Percentiles rank a stretch among this genome's conserved stretches.
These are phyloP conservation scores for Raddia guianensis DNA, from an alignment of 176 grass and related monocot genomes.

Conservation along the genomic window DNA sequence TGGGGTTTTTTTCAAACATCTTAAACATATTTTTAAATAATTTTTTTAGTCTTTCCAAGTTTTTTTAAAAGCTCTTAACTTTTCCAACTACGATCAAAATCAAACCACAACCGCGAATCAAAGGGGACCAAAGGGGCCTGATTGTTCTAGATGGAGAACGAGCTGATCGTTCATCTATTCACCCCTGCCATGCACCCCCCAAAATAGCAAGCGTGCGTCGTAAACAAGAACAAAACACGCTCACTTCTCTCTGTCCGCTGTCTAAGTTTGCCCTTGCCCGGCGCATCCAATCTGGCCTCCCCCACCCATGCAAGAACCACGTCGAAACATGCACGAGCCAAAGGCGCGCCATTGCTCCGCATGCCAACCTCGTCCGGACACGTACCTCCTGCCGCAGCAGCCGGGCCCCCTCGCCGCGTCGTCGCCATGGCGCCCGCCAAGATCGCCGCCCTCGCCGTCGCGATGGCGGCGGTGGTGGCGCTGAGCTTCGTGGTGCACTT, in stretches of 20 bases:
- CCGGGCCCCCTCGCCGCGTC: constrained; percentile 31
- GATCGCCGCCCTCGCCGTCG: constrained; percentile 50
- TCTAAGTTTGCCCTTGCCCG: constrained; percentile 45
- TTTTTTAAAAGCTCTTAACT: too few species aligned
- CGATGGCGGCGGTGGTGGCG: constrained; percentile 32
- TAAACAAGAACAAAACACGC: constrained; percentile 22
- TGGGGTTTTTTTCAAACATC: too few species aligned
- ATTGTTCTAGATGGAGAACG: background rate
- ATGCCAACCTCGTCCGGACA: constrained; percentile 49
- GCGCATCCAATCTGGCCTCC: constrained; percentile 29
- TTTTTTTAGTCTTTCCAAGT: too few species aligned
- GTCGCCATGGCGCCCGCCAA: constrained; percentile 51
- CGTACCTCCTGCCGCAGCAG: background rate
- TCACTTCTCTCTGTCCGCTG: constrained; percentile 28
- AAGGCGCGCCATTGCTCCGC: constrained; percentile 29
- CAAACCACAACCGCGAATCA: too few species aligned
- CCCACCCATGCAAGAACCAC: background rate
- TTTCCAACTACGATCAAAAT: too few species aligned
- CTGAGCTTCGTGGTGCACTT: constrained; percentile 46
- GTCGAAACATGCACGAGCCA: constrained; percentile 35
- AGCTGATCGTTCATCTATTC: background rate
- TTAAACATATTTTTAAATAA: too few species aligned
- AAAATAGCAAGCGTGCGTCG: constrained; percentile 32
- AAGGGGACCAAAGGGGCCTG: too few species aligned
- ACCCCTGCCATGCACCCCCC: background rate